Base-by-base conservation (phyloP, 1,284 basidiomycete genomes). In the Volvariella volvacea region DNA sequence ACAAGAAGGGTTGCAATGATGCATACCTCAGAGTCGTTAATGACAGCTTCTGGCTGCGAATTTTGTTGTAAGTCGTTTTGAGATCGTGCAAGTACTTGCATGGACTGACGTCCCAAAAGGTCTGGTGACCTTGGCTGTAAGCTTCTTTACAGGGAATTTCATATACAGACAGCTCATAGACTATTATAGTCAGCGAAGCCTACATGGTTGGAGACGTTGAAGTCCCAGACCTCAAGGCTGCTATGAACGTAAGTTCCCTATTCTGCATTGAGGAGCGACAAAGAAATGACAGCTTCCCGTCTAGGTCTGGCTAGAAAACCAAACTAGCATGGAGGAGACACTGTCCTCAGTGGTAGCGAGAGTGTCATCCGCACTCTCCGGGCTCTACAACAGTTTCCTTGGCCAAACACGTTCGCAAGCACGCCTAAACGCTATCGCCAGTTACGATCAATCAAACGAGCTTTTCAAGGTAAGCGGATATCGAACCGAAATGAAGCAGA, bases 361-460 rank as follows among this genome's bases (percentile, higher is more conserved):
- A 43, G 55, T 89, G 22, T 77, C 78, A 1, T 82, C 86, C 22
- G 74, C 80, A 47, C 58, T 88, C 56, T 79, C 89, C 55, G 73
- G 76, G 41, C 49, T 91, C 43, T 86, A 84, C 52, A 92, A 90
- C 63, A 82, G 82, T 19, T 79, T 89, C 56, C 76, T 90, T 47
- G 87, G 88, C 22, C 90, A 92, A 59, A 85, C 85, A 7, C 78
- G 76, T 43, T 76, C 80, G 8, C 84, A 86, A 58, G 81, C 86
- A 19, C 77, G 88, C 31, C 74, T 88, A 32, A 94, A 93, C 61
- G 90, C 83, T 34, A 86, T 88, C 47, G 86, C 90, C 4, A 90
- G 89, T 61, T 93, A 94, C 57, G 92, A 94, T 63, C 87, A 92
- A 55, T 88, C 85, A 22, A 91, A 92, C 56, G 79, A 82, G 49